Evolutionary conservation across 441 rosid genomes (phyloP).

Genomic region (Melastoma candidum): DNA sequence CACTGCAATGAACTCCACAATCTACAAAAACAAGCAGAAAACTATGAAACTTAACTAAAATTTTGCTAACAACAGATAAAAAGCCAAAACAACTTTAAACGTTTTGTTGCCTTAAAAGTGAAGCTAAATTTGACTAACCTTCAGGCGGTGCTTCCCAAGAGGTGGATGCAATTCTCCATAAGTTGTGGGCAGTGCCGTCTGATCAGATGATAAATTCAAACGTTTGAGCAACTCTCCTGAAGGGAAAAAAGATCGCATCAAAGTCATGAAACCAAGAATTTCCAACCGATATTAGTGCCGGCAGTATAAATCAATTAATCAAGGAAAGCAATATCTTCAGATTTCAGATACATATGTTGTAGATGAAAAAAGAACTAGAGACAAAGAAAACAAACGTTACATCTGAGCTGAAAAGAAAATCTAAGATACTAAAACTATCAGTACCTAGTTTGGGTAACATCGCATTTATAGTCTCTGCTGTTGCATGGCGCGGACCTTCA

Average conservation of each 20-base stretch:
- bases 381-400: too few relatives aligned
- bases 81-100: neutral
- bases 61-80: neutral
- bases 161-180: constrained; percentile 93
- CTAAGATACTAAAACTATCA: neutral
- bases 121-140: constrained; percentile 33
- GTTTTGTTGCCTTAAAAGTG: too few relatives aligned
- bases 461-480: constrained; percentile 76
- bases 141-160: constrained; percentile 96
- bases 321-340: too few relatives aligned
- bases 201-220: constrained; percentile 67
- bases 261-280: neutral
- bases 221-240: constrained; percentile 74
- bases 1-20: constrained; percentile 90
- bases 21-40: constrained; percentile 21
- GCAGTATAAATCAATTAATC: constrained; percentile 7
- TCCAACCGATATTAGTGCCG: neutral
- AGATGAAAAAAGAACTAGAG: too few relatives aligned
- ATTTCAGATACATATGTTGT: too few relatives aligned
- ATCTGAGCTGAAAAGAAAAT: neutral
- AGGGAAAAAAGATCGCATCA: neutral
- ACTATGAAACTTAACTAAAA: too few relatives aligned
- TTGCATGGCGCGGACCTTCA: constrained; percentile 66
- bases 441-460: constrained; percentile 92
- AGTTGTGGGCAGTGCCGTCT: constrained; percentile 74